A percentile compares a stretch with the other conserved stretches of the same genome.
phyloP scores from a whole-genome alignment of 352 stramenopile species.

The Pythium aristosporum region DNA sequence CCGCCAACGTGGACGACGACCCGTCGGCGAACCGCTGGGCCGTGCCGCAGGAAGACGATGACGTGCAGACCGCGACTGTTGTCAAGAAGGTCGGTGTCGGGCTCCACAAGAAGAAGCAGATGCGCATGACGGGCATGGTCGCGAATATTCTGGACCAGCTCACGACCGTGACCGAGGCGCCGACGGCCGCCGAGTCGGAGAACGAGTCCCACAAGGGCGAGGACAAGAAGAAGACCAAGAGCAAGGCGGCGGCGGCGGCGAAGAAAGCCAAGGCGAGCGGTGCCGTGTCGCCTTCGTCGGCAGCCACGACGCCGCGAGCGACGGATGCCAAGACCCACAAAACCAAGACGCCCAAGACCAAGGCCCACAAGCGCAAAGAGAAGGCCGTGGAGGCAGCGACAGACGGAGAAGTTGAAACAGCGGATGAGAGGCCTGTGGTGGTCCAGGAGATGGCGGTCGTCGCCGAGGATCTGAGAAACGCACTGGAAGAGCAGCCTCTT shows the following conservation, averaged over 20 bases:
- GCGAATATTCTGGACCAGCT: slow-evolving; percentile 58
- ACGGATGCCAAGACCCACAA: slow-evolving; percentile 3
- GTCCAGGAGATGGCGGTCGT: neutral
- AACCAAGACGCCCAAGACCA: slow-evolving; percentile 11
- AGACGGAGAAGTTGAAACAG: neutral
- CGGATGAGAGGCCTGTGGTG: neutral
- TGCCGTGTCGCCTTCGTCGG: neutral
- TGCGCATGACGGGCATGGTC: slow-evolving; percentile 65
- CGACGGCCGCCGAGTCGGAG: slow-evolving; percentile 15
- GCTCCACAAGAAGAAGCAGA: slow-evolving; percentile 41
- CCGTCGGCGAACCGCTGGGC: slow-evolving; percentile 44
- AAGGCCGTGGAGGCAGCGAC: neutral
- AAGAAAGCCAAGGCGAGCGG: slow-evolving; percentile 9
- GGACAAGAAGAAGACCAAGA: slow-evolving; percentile 19
- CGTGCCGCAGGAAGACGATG: slow-evolving; percentile 34
- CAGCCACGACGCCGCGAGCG: slow-evolving; percentile 8
- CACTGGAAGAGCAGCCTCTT: neutral
- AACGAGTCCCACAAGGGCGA: slow-evolving; percentile 17
- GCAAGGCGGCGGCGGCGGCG: neutral
- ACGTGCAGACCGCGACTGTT: slow-evolving; percentile 25
- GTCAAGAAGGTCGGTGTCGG: slow-evolving; percentile 53
- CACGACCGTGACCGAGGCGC: slow-evolving; percentile 14
- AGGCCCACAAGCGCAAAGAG: neutral
- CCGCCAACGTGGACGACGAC: slow-evolving; percentile 55
- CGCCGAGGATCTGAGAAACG: neutral